Base-by-base conservation (phyloP, 2,329 filamentous ascomycete genomes). In the Colletotrichum truncatum region DNA sequence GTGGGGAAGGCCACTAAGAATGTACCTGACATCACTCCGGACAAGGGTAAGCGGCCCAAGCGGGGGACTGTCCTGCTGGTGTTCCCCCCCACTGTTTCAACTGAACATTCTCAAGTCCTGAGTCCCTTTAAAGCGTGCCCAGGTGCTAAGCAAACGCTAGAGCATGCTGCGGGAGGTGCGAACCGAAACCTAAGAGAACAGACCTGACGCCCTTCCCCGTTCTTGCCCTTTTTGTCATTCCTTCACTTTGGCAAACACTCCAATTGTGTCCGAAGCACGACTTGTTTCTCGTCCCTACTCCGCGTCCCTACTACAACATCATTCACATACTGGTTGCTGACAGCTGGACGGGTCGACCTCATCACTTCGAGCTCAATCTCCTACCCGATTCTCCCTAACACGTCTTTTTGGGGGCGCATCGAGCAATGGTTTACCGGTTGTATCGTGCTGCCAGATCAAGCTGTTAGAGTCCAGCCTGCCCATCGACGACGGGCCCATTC, bases 141-240 rank as follows among this genome's bases (percentile, higher is more conserved):
- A 41, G 36, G 30, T 18, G 26, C 26, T n/a, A 2, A n/a, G 10
- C 7, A 21, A 36, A 49, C 38, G 39, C 56, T 54, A 48, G 48
- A 36, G 30, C 25, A 18, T 38, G 54, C 60, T 30, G 60, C 57
- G 51, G 57, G 14, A 46, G 39, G 39, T 65, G 56, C 62, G 18
- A 49, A 16, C 36, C 57, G 57, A 51, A 62, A 65, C 62, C 36
- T 46, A 46, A 16, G 54, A 53, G 62, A 65, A 65, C 57, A 56
- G 57, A 66, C 63, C 63, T 36, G 58, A 41, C 28, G 36, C 41
- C 55, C 55, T 46, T 60, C 39, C 56, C 49, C 32, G 26, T 16
- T 49, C 30, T 21, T 39, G 39, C 16, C n/a, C 26, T 32, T 38
- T 62, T 51, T 51, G 48, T 45, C 34, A 54, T 26, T 61, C 46